These are phyloP conservation scores for Saxophila tyrrhenica DNA, from an alignment of 495 filamentous ascomycete genomes.

Conservation along the genomic window DNA sequence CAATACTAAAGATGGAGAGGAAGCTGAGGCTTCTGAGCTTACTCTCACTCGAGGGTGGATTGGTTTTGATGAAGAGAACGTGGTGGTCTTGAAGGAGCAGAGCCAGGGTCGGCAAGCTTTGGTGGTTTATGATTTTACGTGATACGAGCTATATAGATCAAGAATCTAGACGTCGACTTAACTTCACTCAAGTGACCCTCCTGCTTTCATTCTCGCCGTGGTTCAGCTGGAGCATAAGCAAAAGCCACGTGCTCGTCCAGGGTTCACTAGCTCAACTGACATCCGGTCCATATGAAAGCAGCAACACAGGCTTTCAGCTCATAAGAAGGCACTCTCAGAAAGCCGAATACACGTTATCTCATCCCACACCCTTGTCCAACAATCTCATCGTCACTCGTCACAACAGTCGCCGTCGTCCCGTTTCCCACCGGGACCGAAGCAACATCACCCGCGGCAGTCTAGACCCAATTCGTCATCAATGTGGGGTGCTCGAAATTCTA, in stretches of 20 bases:
- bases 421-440: too few relatives aligned
- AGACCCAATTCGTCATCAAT: slow-evolving; percentile 2
- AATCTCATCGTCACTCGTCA: too few relatives aligned
- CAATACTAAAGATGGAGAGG: neutral
- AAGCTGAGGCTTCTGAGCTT: slow-evolving; percentile 8
- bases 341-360: too few relatives aligned
- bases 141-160: slow-evolving; percentile 14
- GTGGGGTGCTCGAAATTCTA: slow-evolving; percentile 10
- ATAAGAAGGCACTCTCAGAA: too few relatives aligned
- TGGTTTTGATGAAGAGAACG: slow-evolving; percentile 88
- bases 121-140: slow-evolving; percentile 89
- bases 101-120: slow-evolving; percentile 55
- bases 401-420: too few relatives aligned
- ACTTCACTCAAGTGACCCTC: neutral
- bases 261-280: too few relatives aligned
- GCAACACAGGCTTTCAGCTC: too few relatives aligned
- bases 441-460: too few relatives aligned
- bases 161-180: neutral
- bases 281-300: too few relatives aligned
- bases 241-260: neutral
- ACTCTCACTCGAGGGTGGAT: slow-evolving; percentile 50
- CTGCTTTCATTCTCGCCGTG: neutral
- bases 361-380: too few relatives aligned
- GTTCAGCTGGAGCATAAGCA: neutral
- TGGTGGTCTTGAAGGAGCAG: slow-evolving; percentile 71